Conservation (phyloP, 116 monocot genomes). For the Iris pallida region DNA sequence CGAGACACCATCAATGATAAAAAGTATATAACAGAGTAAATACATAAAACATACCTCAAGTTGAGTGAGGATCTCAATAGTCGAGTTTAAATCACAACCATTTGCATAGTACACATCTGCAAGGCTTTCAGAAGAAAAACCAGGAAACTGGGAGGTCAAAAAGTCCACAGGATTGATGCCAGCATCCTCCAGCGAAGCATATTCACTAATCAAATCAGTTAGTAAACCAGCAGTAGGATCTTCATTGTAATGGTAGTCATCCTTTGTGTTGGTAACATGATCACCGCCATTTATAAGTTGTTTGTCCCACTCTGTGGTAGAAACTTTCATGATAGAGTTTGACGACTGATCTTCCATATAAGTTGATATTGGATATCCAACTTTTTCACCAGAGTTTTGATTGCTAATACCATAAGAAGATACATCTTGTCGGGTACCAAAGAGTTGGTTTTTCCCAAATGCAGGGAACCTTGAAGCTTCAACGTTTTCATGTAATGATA, state of each 20-base stretch:
- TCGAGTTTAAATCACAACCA: conserved; percentile 37
- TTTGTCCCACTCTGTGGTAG: conserved; percentile 20
- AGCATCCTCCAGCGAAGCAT: conserved; percentile 14
- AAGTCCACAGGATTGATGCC: conserved; percentile 26
- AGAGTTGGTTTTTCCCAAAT: conserved; percentile 10
- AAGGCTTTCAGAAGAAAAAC: conserved; percentile 32
- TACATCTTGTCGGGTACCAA: neutral
- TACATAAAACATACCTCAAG: conserved; percentile 36
- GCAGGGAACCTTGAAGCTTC: conserved; percentile 22
- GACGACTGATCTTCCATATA: conserved; percentile 18
- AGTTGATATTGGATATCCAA: conserved; percentile 8
- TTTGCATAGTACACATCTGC: conserved; percentile 48
- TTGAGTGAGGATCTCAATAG: conserved; percentile 34
- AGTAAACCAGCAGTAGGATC: conserved; percentile 16
- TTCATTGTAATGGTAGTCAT: conserved; percentile 22
- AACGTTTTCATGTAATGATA: conserved; percentile 37
- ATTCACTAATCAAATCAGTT: conserved; percentile 14
- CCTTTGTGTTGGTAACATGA: conserved; percentile 16
- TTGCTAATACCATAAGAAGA: conserved; percentile 1
- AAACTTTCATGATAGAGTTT: conserved; percentile 9
- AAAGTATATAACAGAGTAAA: no score
- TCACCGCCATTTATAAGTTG: conserved; percentile 23
- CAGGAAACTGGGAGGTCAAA: conserved; percentile 42
- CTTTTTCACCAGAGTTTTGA: conserved; percentile 3
- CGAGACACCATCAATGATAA: no score